A percentile compares a stretch with the other conserved stretches of the same genome.
Evolutionary conservation across 2,329 filamentous ascomycete species (phyloP).

Genomic region (Penicillium sp.): DNA sequence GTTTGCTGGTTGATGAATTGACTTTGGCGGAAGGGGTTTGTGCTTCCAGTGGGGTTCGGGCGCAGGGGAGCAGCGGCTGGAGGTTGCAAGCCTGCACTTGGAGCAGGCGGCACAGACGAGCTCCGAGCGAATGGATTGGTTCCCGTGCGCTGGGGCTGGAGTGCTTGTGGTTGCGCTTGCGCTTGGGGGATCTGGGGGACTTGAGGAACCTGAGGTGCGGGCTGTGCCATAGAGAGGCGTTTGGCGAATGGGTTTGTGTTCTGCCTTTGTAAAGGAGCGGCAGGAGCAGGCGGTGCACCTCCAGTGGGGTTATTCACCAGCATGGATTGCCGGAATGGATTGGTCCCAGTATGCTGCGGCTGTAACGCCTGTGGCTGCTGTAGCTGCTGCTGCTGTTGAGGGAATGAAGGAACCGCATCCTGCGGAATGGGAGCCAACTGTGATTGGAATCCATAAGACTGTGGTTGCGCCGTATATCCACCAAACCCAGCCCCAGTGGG

Average conservation of each 20-base stretch:
- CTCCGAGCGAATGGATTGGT: constrained; percentile 72
- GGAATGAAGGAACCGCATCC: constrained; percentile 50
- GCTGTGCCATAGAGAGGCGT: constrained; percentile 42
- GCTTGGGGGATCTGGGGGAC: constrained; percentile 41
- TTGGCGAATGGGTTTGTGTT: constrained; percentile 89
- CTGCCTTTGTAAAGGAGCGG: constrained; percentile 57
- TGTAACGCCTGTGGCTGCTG: constrained; percentile 35
- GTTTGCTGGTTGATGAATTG: constrained; percentile 87
- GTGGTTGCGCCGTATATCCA: constrained; percentile 72
- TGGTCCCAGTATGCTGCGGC: constrained; percentile 60
- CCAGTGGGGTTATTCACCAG: constrained; percentile 58
- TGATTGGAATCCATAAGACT: constrained; percentile 54
- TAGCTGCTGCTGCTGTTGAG: constrained; percentile 42
- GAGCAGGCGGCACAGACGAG: constrained; percentile 43
- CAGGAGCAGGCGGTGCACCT: constrained; percentile 43
- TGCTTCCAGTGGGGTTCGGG: constrained; percentile 81
- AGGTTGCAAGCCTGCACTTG: constrained; percentile 36
- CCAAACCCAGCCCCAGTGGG: constrained; percentile 81
- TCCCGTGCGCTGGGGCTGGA: constrained; percentile 64
- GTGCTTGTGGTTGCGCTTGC: constrained; percentile 38
- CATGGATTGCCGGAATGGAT: constrained; percentile 94
- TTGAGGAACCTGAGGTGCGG: constrained; percentile 39
- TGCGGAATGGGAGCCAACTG: constrained; percentile 52
- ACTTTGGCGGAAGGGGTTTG: constrained; percentile 92
- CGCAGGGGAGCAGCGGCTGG: constrained; percentile 54